These are phyloP conservation scores for Xylaria venustula DNA, from an alignment of 495 filamentous ascomycete genomes.

Conservation along the genomic window DNA sequence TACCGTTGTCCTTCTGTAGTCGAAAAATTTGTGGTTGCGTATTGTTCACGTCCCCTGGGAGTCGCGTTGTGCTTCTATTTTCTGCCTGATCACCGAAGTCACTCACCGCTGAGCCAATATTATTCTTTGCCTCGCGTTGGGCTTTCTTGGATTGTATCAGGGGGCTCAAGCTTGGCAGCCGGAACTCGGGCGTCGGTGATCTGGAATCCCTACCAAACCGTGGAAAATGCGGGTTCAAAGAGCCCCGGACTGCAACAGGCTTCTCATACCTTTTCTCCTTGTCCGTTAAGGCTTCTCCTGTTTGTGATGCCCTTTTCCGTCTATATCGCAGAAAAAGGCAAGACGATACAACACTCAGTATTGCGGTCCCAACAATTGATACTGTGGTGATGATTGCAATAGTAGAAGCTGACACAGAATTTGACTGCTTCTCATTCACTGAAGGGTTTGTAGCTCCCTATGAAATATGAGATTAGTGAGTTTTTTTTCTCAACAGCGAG, in stretches of 20 bases:
- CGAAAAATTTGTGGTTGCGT: slow-evolving; percentile 19
- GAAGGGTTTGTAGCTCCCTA: slow-evolving; percentile 29
- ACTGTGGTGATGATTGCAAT: slow-evolving; percentile 32
- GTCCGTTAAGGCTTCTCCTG: slow-evolving; percentile 1
- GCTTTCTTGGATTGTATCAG: slow-evolving; percentile 19
- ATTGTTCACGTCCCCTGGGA: slow-evolving; percentile 16
- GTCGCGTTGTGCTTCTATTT: background rate
- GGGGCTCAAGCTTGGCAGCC: slow-evolving; percentile 21
- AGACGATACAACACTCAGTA: slow-evolving; percentile 34
- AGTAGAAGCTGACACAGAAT: slow-evolving; percentile 35
- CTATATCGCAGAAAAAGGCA: slow-evolving; percentile 34
- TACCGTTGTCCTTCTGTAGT: slow-evolving; percentile 22
- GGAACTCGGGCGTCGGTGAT: slow-evolving; percentile 24
- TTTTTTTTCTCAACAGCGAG: too few species aligned
- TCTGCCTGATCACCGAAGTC: slow-evolving; percentile 3
- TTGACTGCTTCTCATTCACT: slow-evolving; percentile 31
- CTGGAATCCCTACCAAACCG: slow-evolving; percentile 20
- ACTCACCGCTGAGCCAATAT: slow-evolving; percentile 18
- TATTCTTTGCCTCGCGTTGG: slow-evolving; percentile 11
- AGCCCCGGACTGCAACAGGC: slow-evolving; percentile 21
- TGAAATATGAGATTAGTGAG: background rate
- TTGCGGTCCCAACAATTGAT: slow-evolving; percentile 38
- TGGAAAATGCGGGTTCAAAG: slow-evolving; percentile 22
- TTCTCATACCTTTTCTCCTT: slow-evolving; percentile 14
- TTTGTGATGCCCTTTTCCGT: slow-evolving; percentile 20